Evolutionary conservation across 2,329 filamentous ascomycete species (phyloP).

Genomic region (Stagonosporopsis vannaccii): DNA sequence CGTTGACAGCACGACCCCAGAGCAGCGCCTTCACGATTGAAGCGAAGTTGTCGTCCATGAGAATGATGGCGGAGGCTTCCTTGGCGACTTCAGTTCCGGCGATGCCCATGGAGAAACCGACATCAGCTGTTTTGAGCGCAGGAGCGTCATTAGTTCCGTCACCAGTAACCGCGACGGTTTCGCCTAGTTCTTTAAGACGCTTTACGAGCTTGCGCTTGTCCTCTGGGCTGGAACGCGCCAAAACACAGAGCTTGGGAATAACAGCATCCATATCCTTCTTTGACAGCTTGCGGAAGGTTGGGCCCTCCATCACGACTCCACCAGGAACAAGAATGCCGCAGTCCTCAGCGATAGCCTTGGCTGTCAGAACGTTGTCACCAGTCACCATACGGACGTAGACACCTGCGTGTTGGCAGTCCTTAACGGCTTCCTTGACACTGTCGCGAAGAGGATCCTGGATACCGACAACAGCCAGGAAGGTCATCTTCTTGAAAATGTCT

Average conservation of each 20-base stretch:
- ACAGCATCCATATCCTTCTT: slow-evolving; percentile 63
- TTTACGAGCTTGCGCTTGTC: slow-evolving; percentile 73
- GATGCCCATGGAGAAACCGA: slow-evolving; percentile 87
- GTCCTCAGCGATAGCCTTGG: slow-evolving; percentile 78
- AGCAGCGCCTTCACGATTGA: slow-evolving; percentile 86
- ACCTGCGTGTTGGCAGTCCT: slow-evolving; percentile 75
- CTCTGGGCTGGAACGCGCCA: slow-evolving; percentile 73
- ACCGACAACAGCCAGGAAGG: slow-evolving; percentile 75
- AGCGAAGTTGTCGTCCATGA: slow-evolving; percentile 88
- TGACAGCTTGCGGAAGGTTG: slow-evolving; percentile 76
- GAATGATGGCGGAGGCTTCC: slow-evolving; percentile 82
- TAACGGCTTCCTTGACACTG: slow-evolving; percentile 77
- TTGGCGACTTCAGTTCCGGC: slow-evolving; percentile 84
- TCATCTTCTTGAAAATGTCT: slow-evolving; percentile 74
- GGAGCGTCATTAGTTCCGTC: slow-evolving; percentile 86
- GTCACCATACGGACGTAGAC: slow-evolving; percentile 87
- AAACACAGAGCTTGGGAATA: slow-evolving; percentile 70
- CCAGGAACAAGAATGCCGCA: slow-evolving; percentile 77
- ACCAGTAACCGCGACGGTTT: slow-evolving; percentile 83
- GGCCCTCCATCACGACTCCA: slow-evolving; percentile 79
- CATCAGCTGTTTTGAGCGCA: slow-evolving; percentile 80
- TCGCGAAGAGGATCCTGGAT: slow-evolving; percentile 82
- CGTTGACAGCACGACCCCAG: slow-evolving; percentile 67
- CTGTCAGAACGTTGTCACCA: slow-evolving; percentile 81
- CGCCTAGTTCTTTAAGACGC: slow-evolving; percentile 69